Percentiles rank a stretch among this genome's conserved stretches.
Evolutionary conservation across 83 land plant genomes (phyloP).

Genomic region (Diphasiastrum complanatum): DNA sequence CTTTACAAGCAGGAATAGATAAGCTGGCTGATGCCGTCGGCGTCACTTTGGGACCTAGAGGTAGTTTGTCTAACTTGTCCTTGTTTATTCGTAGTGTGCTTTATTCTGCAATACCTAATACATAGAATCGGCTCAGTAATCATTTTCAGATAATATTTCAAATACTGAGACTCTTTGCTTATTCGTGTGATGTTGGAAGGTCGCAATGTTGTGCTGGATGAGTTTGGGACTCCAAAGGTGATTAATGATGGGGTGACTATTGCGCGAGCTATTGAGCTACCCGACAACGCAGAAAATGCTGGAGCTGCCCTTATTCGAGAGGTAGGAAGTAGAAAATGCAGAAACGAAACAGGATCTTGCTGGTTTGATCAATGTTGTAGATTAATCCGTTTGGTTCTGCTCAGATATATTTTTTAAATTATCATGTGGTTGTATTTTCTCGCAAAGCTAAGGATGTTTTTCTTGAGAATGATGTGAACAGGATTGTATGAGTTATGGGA

Average conservation of each 20-base stretch:
- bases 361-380: too few species aligned
- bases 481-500: too few species aligned
- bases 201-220: conserved; percentile 86
- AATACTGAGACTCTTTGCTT: not conserved
- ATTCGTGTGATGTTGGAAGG: conserved; percentile 40
- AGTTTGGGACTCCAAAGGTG: conserved; percentile 55
- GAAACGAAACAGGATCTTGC: too few species aligned
- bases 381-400: too few species aligned
- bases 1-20: conserved; percentile 66
- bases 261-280: conserved; percentile 73
- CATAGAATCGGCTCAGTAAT: not conserved
- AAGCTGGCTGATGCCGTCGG: conserved; percentile 94
- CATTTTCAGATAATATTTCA: not conserved
- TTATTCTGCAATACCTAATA: not conserved
- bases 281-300: conserved; percentile 75
- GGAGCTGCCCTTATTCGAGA: conserved; percentile 80
- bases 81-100: not conserved
- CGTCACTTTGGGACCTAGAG: conserved; percentile 85
- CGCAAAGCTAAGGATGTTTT: too few species aligned
- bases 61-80: conserved; percentile 23
- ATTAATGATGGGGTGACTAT: conserved; percentile 96
- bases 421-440: too few species aligned
- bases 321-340: conserved; percentile 31
- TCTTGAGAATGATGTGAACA: too few species aligned
- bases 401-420: too few species aligned